Base-by-base conservation (phyloP, 1,139 yeast species). In the Pichia sp. region DNA sequence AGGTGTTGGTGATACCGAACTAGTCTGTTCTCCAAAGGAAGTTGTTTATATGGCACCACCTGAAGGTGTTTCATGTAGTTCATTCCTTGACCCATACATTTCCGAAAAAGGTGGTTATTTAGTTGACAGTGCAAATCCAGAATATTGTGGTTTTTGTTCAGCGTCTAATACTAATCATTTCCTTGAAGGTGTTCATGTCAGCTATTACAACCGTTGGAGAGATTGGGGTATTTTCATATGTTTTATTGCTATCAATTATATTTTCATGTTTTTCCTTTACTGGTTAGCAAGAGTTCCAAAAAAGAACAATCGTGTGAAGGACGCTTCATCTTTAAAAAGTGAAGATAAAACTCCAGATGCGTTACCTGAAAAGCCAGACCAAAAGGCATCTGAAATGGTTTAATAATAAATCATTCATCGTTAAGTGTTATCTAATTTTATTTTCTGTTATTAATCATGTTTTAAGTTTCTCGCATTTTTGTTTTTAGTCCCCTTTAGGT, bases 211-310 rank as follows among this genome's bases (percentile, higher is more conserved):
- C 51, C 69, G 77, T 61, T 80, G 85, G 85, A 69, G 83, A 58
- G 74, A 80, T 62, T 71, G 76, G 59, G 85, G 85, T 46, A 70
- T 80, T 53, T 68, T 77, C 62, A 65, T 74, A 65, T 74, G 68
- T 36, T 79, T 69, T 58, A 68, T 74, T 47, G 65, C 64, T 18
- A 70, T 77, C 61, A 75, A 77, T 58, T 57, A 70, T 36, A 39
- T 63, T 9, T 60, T 61, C 7, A 67, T 76, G 8, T 57, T 70
- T 13, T 55, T 65, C 47, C 58, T 73, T 40, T 74, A 74, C 58
- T 75, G 72, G 69, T 55, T 71, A 39, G 70, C 53, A 18, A 59
- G 63, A 56, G 62, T 59, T 42, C 62, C 61, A 46, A 59, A 59
- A 55, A 54, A 55, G 43, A 40, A 45, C 37, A 57, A 53, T 45